Evolutionary conservation across 495 filamentous ascomycete genomes (phyloP).

Genomic region (Chlorociboria aeruginascens): DNA sequence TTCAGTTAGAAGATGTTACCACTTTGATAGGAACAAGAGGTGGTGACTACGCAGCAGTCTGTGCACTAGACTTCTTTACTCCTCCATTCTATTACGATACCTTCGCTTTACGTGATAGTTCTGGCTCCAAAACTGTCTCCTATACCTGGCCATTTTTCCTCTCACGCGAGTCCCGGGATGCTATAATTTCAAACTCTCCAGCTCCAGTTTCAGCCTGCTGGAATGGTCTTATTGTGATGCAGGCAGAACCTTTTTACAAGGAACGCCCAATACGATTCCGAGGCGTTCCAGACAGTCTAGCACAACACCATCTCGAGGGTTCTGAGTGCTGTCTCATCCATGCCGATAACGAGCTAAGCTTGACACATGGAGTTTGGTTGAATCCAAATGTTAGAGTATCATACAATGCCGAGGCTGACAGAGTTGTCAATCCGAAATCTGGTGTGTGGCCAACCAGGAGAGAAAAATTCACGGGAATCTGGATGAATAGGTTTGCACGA

Average conservation of each 20-base stretch:
- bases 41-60: conserved; percentile 68
- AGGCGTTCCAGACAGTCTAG: conserved; percentile 57
- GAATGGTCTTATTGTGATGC: conserved; percentile 58
- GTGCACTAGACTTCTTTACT: conserved; percentile 62
- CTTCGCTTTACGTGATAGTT: conserved; percentile 64
- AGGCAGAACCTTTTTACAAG: conserved; percentile 44
- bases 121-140: conserved; percentile 44
- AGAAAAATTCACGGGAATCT: conserved; percentile 32
- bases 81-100: conserved; percentile 72
- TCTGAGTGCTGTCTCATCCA: conserved; percentile 81
- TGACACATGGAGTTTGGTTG: conserved; percentile 51
- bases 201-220: conserved; percentile 49
- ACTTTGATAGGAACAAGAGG: conserved; percentile 59
- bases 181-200: conserved; percentile 1
- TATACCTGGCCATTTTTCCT: conserved; percentile 70
- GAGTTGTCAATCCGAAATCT: background rate
- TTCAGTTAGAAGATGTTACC: conserved; percentile 49
- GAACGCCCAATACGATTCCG: conserved; percentile 46
- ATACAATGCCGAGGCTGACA: conserved; percentile 48
- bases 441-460: conserved; percentile 26
- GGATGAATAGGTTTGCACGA: conserved; percentile 47
- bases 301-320: conserved; percentile 56
- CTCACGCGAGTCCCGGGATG: conserved; percentile 1
- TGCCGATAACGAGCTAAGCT: conserved; percentile 49
- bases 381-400: conserved; percentile 72